Evolutionary conservation across 305 asterid genomes (phyloP).

Genomic region (Plantago coronopus): DNA sequence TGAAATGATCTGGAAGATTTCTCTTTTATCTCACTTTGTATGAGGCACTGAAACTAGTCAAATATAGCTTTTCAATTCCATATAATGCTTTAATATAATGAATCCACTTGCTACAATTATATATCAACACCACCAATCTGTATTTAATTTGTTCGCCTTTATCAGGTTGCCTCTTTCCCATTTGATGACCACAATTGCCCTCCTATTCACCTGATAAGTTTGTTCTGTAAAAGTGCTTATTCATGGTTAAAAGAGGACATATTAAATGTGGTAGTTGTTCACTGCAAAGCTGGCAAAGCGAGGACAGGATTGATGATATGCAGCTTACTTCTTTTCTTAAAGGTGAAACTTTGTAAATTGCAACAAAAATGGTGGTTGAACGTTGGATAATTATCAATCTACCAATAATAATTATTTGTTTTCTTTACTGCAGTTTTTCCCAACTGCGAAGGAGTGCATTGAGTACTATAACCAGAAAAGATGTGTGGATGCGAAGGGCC

Average conservation of each 20-base stretch:
- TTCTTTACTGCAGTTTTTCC: slow-evolving; percentile 65
- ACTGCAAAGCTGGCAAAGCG: slow-evolving; percentile 99
- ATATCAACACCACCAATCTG: not conserved
- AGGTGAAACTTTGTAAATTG: slow-evolving; percentile 46
- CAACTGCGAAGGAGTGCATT: slow-evolving; percentile 93
- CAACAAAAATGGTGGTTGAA: slow-evolving; percentile 15
- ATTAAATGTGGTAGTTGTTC: slow-evolving; percentile 92
- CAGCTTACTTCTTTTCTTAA: slow-evolving; percentile 89
- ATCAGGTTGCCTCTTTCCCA: slow-evolving; percentile 95
- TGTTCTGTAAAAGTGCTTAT: slow-evolving; percentile 95
- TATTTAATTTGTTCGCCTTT: slow-evolving; percentile 24
- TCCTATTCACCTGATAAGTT: slow-evolving; percentile 79
- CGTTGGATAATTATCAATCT: slow-evolving; percentile 18
- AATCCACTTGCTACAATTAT: no score
- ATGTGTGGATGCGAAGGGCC: slow-evolving; percentile 94
- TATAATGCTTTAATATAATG: not conserved
- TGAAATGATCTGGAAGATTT: not conserved
- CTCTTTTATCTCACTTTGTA: not conserved
- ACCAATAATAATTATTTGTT: slow-evolving; percentile 23
- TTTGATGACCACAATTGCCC: slow-evolving; percentile 98
- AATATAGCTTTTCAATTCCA: no score
- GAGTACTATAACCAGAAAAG: slow-evolving; percentile 83
- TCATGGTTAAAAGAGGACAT: slow-evolving; percentile 96
- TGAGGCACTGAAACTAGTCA: not conserved
- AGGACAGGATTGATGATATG: slow-evolving; percentile 98